Evolutionary conservation across 192 early-diverging fungal species (phyloP).

Genomic region (Backusella parvicylindrica): DNA sequence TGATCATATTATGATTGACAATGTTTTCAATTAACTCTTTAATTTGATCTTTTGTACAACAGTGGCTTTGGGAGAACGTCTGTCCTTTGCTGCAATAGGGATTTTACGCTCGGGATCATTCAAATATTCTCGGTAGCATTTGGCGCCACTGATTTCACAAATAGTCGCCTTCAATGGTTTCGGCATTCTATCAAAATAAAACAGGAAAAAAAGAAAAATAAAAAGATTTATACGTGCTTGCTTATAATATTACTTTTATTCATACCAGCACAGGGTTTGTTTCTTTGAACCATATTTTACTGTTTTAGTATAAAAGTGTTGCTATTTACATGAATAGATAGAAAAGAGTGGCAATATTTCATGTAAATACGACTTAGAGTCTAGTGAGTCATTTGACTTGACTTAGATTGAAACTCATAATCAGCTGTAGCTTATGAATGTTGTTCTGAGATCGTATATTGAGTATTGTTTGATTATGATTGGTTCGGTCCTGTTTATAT

Average conservation of each 20-base stretch:
- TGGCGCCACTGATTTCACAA: too few relatives aligned
- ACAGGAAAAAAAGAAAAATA: not conserved
- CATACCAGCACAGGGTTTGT: not conserved
- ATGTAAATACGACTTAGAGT: not conserved
- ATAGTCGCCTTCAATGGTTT: not conserved
- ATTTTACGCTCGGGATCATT: too few relatives aligned
- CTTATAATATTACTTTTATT: not conserved
- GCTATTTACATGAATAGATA: not conserved
- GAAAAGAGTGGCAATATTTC: not conserved
- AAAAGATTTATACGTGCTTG: not conserved
- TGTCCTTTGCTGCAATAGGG: not conserved
- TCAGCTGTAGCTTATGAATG: too few relatives aligned
- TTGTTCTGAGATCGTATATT: too few relatives aligned
- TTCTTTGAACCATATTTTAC: not conserved
- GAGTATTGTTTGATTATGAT: too few relatives aligned
- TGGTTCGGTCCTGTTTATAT: too few relatives aligned
- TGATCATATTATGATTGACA: not conserved
- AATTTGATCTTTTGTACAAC: not conserved
- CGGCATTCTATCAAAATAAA: not conserved
- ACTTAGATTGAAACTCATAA: not conserved
- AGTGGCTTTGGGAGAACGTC: not conserved
- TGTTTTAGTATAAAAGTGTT: not conserved
- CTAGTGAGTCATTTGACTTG: not conserved
- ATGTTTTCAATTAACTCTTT: not conserved
- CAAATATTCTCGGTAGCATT: too few relatives aligned